Evolutionary conservation across 1,284 basidiomycete genomes (phyloP), one percentile per base, ranked within the genome.

Genomic region (Ceratobasidium sp.): DNA sequence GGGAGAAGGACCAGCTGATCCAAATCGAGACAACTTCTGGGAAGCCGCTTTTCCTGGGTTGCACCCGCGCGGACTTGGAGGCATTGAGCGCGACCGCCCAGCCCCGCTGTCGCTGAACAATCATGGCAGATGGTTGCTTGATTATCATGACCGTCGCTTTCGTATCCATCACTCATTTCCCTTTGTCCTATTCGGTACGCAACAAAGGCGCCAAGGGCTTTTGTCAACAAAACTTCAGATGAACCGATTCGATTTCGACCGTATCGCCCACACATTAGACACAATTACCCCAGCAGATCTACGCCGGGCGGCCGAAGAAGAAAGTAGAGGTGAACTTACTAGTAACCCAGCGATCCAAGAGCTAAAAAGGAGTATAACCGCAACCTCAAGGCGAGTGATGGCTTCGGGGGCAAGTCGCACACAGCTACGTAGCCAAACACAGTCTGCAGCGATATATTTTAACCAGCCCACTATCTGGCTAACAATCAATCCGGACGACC

Each of bases 31-130:
- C 13, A 80, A 61, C 56, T 82, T 82, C 61, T 81, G 86, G 2
- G 80, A 85, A n/a, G 83, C 83, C 9, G 83, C 83, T 0, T 88
- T 84, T 79, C 86, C 85, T 0, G 40, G 64, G 0, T 80, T 88
- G 0, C 88, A 87, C 77, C 88, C 87, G 1, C 88, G 86, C 81
- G 87, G 86, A 0, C 7, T 42, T 0, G 87, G 87, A 0, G 85
- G 86, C 0, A 80, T 87, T 40, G 86, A 88, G 73, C 80, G 78
- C 0, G 58, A 79, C 2, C 71, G 83, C 1, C 18, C 20, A 1
- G 68, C 77, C 2, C 77, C 0, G 1, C 79, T 89, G 0, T 28
- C 81, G 0, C 87, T 86, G 28, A 77, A 80, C 6, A 78, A 80
- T 0, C 87, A 89, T 66, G 80, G 83, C 0, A 64, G 81, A 49